These are phyloP conservation scores for Lyophyllum atratum DNA, from an alignment of 768 basidiomycete species.

Conservation along the genomic window DNA sequence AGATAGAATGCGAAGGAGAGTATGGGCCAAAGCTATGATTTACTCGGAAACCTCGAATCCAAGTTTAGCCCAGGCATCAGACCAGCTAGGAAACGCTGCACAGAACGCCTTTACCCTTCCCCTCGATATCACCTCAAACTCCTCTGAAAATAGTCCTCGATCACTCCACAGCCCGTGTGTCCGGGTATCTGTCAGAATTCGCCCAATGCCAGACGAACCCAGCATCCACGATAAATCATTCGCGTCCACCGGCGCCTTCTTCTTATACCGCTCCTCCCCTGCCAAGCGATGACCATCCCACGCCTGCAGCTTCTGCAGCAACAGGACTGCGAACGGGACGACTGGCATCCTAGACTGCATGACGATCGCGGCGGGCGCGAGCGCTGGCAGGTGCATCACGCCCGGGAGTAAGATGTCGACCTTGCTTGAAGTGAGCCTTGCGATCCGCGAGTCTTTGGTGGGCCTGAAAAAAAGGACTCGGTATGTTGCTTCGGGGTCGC, in stretches of 20 bases:
- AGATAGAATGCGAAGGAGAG: too few relatives aligned
- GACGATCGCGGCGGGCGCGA: neutral
- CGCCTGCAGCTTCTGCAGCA: constrained; percentile 20
- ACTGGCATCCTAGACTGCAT: constrained; percentile 9
- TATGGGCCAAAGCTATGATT: too few relatives aligned
- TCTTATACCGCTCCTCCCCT: constrained; percentile 8
- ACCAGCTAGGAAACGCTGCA: constrained; percentile 7
- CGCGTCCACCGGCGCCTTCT: constrained; percentile 15
- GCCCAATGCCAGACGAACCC: neutral
- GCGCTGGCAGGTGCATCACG: constrained; percentile 18
- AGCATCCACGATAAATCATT: constrained; percentile 14
- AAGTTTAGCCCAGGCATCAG: constrained; percentile 2
- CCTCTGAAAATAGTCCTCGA: constrained; percentile 11
- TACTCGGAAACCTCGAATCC: constrained; percentile 15
- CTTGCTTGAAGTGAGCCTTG: constrained; percentile 2
- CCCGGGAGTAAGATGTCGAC: constrained; percentile 21
- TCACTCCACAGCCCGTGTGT: constrained; percentile 1
- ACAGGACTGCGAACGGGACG: constrained; percentile 15
- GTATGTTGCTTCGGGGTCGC: constrained; percentile 15
- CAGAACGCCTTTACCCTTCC: constrained; percentile 15
- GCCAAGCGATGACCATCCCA: constrained; percentile 20
- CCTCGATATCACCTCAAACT: constrained; percentile 13
- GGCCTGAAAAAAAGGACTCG: constrained; percentile 14
- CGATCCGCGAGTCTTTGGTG: neutral
- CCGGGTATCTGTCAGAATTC: neutral